Base-by-base conservation (phyloP, 2,329 filamentous ascomycete species). In the Aurifilum marmelostoma region DNA sequence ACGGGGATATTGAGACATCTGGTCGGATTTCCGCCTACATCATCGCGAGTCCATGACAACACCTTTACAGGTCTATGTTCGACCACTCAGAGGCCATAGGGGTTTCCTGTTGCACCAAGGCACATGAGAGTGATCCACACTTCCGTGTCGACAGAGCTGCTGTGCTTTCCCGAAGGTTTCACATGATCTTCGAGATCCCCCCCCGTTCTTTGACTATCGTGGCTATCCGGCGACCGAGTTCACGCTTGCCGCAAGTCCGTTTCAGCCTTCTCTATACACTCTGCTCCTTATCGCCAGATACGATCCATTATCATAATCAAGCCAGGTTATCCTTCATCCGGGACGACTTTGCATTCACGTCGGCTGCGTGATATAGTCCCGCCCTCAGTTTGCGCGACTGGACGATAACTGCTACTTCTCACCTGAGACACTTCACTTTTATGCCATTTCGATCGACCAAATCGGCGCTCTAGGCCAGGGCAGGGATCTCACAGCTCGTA, bases 211-310 rank as follows among this genome's bases (percentile, higher is more conserved):
- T n/a, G 24, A 58, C 47, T 37, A 18, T 54, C 24, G 21, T 62
- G 50, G 9, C 54, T 62, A 56, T 43, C 41, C 56, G 52, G 37
- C 59, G 47, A 61, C 32, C 65, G 34, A 64, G 58, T 65, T 56
- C 58, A 47, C 64, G 66, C 58, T 65, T 64, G 68, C 68, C 68
- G 68, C 68, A 70, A 68, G 47, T 70, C 63, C 41, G 68, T 70
- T 70, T 70, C 68, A 68, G 62, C 62, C 62, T 67, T 34, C 56
- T 63, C 64, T 58, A 62, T 58, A 63, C 61, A 58, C 47, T 69
- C 59, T 52, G 59, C n/a, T 50, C 58, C 68, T 68, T 68, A 65
- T 69, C 62, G 54, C 50, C 39, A 63, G 41, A 43, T 21, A 29
- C 62, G 54, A 54, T 37, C 27, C 41, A 65, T 37, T 34, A 56